Evolutionary conservation across 768 basidiomycete species (phyloP).

Genomic region (Pisolithus microcarpus): DNA sequence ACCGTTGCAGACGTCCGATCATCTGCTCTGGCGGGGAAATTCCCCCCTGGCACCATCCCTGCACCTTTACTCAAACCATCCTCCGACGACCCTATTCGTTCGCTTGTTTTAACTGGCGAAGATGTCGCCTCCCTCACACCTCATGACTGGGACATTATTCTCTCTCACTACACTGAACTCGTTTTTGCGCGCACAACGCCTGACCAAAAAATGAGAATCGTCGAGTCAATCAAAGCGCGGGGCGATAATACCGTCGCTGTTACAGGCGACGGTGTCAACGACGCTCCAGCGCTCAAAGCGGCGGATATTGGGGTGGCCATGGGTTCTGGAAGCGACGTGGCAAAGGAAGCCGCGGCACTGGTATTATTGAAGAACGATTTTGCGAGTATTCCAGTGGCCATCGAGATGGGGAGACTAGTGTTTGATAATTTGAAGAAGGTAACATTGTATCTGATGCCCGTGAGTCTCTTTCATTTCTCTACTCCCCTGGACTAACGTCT

Average conservation of each 20-base stretch:
- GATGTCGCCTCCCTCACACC: conserved; percentile 32
- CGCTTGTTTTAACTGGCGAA: conserved; percentile 40
- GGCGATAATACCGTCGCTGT: conserved; percentile 46
- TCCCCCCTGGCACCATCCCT: conserved; percentile 10
- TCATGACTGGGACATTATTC: conserved; percentile 34
- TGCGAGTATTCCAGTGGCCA: conserved; percentile 49
- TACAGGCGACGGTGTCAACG: conserved; percentile 53
- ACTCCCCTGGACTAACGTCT: neutral
- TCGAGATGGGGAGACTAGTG: conserved; percentile 51
- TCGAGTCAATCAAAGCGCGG: conserved; percentile 43
- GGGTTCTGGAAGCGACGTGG: conserved; percentile 43
- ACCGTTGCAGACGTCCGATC: conserved; percentile 25
- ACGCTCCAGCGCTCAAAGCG: conserved; percentile 44
- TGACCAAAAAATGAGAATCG: conserved; percentile 52
- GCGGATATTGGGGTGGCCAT: conserved; percentile 52
- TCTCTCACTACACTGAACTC: conserved; percentile 35
- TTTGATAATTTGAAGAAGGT: conserved; percentile 56
- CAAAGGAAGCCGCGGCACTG: conserved; percentile 47
- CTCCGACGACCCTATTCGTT: conserved; percentile 30
- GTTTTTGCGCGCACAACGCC: conserved; percentile 51
- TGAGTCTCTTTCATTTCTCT: conserved; percentile 10
- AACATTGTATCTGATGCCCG: conserved; percentile 39
- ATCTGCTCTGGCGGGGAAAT: conserved; percentile 8
- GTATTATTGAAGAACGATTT: conserved; percentile 55
- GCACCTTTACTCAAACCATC: conserved; percentile 27